Base-by-base conservation (phyloP, 2,329 filamentous ascomycete species). In the Zymoseptoria brevis region DNA sequence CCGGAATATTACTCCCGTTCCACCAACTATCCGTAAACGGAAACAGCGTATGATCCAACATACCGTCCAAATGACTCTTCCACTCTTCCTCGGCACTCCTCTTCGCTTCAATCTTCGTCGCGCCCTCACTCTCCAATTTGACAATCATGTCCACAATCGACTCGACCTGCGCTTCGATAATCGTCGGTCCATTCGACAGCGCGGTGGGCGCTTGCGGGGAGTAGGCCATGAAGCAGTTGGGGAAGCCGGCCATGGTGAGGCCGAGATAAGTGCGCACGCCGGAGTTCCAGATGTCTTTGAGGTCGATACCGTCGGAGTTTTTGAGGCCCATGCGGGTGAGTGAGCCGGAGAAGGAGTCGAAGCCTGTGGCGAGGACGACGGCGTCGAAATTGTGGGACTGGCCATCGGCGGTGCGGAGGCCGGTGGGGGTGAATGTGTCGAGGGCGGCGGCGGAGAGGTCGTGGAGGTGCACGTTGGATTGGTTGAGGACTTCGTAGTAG, bases 401-500 rank as follows among this genome's bases (percentile, higher is more conserved):
- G 52, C 75, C 76, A 50, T 79, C 67, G 1, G 54, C 61, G 3
- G 74, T 77, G 16, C 73, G 67, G 51, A 79, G 74, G 8, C 77
- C 77, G 6, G 72, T 77, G 63, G 76, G 73, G 1, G 71, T 74
- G 49, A 79, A 67, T 16, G 73, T 71, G 48, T 69, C 67, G 24
- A 79, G 72, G 0, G 77, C 75, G 0, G 69, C 75, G 51, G 71
- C 69, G 57, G 72, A 74, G 35, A 77, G 67, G 57, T 77, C 70
- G 41, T 78, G 68, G 5, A 79, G 67, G 24, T 74, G 67, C 55
- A 77, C 76, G 55, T 79, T 72, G 0, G 72, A 68, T 55, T 67
- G 71, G 60, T 79, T 73, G 4, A 79, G 64, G 65, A 74, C 69
- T 62, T 80, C 77, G 60, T 79, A 80, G 60, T 75, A 79, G 65